Conservation (phyloP, 345 rosid genomes). For the Murraya paniculata region DNA sequence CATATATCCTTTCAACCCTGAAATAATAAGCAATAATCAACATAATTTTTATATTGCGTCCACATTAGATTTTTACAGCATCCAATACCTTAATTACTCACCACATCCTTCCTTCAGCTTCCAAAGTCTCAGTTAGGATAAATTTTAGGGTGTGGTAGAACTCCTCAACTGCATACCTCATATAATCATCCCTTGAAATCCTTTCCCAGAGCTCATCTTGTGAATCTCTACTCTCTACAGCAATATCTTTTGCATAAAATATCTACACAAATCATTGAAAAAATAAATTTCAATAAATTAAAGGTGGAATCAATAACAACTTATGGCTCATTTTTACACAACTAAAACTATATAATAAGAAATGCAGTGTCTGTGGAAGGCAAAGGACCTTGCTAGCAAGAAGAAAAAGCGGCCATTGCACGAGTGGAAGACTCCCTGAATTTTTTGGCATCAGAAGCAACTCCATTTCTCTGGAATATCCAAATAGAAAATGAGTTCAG, state of each 20-base stretch:
- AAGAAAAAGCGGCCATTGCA: conserved; percentile 98
- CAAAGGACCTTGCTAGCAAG: conserved; percentile 90
- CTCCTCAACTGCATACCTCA: conserved; percentile 96
- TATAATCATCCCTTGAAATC: conserved; percentile 79
- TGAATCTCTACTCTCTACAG: conserved; percentile 58
- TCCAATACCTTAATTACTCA: conserved; percentile 28
- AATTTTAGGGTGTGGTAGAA: conserved; percentile 58
- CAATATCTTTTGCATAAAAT: conserved; percentile 87
- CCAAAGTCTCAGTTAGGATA: conserved; percentile 73
- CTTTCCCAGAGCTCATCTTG: conserved; percentile 92
- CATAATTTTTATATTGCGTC: background rate
- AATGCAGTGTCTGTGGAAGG: conserved; percentile 1
- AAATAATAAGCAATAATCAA: conserved; percentile 21
- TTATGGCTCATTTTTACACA: background rate
- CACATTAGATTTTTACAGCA: conserved; percentile 12
- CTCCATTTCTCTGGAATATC: conserved; percentile 70
- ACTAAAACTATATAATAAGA: background rate
- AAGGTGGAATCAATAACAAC: background rate
- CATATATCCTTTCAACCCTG: conserved; percentile 89
- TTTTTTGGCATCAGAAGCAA: conserved; percentile 93
- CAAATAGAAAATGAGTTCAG: background rate
- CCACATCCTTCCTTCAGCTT: conserved; percentile 92
- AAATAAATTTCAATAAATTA: background rate
- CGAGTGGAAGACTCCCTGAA: conserved; percentile 73
- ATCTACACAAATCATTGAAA: conserved; percentile 40